Evolutionary conservation across 2,329 filamentous ascomycete genomes (phyloP).

Genomic region (Colletotrichum godetiae): DNA sequence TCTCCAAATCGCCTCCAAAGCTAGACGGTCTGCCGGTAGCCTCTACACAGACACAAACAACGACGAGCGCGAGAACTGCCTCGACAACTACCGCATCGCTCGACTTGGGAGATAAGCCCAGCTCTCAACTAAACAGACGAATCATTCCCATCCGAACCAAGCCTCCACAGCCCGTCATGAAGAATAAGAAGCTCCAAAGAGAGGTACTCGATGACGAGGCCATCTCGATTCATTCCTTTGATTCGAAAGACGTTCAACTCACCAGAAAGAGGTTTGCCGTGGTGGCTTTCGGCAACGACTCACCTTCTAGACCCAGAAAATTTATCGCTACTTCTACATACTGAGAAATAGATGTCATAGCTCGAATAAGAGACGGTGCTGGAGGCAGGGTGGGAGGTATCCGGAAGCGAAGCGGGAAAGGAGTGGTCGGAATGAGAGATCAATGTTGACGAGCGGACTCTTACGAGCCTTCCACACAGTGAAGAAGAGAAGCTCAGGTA

Average conservation of each 20-base stretch:
- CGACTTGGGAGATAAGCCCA: neutral
- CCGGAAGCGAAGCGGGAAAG: neutral
- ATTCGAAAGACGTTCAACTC: neutral
- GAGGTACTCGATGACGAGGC: neutral
- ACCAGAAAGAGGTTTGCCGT: neutral
- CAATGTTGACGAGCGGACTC: neutral
- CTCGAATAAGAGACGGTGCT: rapidly evolving
- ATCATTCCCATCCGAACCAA: neutral
- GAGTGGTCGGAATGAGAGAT: neutral
- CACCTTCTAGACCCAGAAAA: neutral
- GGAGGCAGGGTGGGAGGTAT: too few species aligned
- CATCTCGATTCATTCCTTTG: neutral
- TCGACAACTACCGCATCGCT: neutral
- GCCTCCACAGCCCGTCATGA: too few species aligned
- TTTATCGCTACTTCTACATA: neutral
- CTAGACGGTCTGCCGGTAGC: neutral
- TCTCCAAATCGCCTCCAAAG: neutral
- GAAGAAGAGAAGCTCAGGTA: neutral
- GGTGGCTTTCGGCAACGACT: neutral
- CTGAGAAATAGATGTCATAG: rapidly evolving
- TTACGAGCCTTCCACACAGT: neutral
- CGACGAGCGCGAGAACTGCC: too few species aligned
- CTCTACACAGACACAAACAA: neutral
- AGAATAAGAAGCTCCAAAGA: too few species aligned
- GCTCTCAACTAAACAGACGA: neutral